phyloP scores from a whole-genome alignment of 192 early-diverging fungal genomes.

The Coemansia sp. region DNA sequence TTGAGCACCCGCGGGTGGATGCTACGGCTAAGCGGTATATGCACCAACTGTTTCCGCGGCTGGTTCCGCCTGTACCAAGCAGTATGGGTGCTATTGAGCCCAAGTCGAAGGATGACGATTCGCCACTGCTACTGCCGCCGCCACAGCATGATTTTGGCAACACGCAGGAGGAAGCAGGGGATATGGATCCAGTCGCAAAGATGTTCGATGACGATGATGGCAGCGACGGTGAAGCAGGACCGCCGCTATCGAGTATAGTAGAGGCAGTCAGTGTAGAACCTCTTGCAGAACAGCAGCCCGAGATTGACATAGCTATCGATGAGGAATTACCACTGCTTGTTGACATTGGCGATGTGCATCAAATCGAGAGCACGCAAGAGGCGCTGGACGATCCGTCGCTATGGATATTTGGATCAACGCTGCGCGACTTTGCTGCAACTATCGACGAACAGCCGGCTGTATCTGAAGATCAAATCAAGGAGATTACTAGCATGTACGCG shows the following conservation, averaged over 20 bases:
- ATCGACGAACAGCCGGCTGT: not conserved
- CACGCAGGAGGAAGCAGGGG: not conserved
- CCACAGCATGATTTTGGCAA: not conserved
- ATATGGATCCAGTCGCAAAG: conserved; percentile 14
- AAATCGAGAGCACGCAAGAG: conserved; percentile 7
- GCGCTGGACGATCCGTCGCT: conserved; percentile 50
- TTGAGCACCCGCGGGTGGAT: conserved; percentile 31
- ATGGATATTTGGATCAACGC: conserved; percentile 57
- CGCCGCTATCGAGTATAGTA: not conserved
- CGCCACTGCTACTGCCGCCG: not conserved
- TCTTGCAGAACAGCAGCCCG: not conserved
- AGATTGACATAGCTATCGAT: not conserved
- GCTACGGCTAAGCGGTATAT: conserved; percentile 25
- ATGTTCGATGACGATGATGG: conserved; percentile 44
- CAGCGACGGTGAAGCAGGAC: not conserved
- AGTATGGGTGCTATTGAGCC: not conserved
- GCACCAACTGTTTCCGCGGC: conserved; percentile 31
- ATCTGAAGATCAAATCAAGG: conserved; percentile 2
- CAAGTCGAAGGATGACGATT: not conserved
- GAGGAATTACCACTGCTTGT: conserved; percentile 11
- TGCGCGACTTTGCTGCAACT: conserved; percentile 33
- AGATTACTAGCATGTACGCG: conserved; percentile 50
- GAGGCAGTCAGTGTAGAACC: not conserved
- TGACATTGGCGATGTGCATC: not conserved
- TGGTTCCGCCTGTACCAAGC: conserved; percentile 28